Base-by-base conservation (phyloP, 768 basidiomycete species). In the Boletus barrowsii region DNA sequence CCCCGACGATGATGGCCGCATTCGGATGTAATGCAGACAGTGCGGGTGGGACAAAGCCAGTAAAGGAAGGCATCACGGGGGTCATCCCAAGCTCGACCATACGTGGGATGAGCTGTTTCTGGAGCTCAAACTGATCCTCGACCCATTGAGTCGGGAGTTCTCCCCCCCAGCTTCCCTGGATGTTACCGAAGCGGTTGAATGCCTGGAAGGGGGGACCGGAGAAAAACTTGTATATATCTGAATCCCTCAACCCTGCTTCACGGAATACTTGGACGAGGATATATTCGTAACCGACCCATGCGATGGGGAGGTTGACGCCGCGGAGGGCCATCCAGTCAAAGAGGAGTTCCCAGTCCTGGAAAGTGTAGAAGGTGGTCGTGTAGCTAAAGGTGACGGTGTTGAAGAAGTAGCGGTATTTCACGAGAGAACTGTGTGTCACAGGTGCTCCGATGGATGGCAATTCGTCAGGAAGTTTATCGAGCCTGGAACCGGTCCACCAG, bases 131-230 rank as follows among this genome's bases (percentile, higher is more conserved):
- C 53, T 76, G 76, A 44, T 76, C 71, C 17, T 64, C 50, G 44
- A 75, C 56, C 75, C 75, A 76, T 39, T 72, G 65, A 42, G 57
- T 64, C 1, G 76, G 73, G 6, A 76, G 63, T 11, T 58, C 57
- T 0, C 73, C 70, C 9, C 64, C 66, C 74, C 75, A 77, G 57
- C 71, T 70, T 10, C 72, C 69, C 54, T 76, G 75, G 32, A 76
- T 70, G 48, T 76, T 76, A 4, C 75, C 75, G 44, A 76, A 76
- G 15, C 75, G 67, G 56, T 76, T 75, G 74, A 75, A 76, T 0
- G 75, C 68, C 37, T 68, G 69, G 61, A 76, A 76, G 3, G 75
- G 67, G 8, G 75, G 73, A 0, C 73, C 72, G 0, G 75, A 73
- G 30, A 75, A 61, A 51, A 75, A 76, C 6, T 33, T 43, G 5